A percentile compares a stretch with the other conserved stretches of the same genome.
These are phyloP conservation scores for Mucor circinelloides DNA, from an alignment of 371 early-diverging fungal species.

Conservation along the genomic window DNA sequence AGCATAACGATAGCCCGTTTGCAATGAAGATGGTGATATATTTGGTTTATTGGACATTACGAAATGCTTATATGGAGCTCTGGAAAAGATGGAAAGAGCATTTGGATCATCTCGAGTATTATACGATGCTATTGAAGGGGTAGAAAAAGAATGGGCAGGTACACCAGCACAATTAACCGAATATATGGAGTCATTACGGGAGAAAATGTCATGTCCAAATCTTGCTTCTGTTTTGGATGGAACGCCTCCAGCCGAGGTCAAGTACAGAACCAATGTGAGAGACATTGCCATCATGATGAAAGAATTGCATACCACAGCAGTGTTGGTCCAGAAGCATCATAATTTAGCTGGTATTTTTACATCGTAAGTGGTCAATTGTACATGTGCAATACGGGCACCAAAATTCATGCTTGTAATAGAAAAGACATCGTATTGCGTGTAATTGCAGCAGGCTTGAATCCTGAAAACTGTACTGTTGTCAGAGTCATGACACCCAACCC, in stretches of 20 bases:
- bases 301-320: constrained; percentile 85
- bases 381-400: neutral
- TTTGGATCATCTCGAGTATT: constrained; percentile 80
- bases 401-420: neutral
- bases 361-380: constrained; percentile 31
- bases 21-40: constrained; percentile 83
- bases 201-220: constrained; percentile 88
- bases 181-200: constrained; percentile 73
- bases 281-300: constrained; percentile 93
- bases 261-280: constrained; percentile 78
- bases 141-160: constrained; percentile 73
- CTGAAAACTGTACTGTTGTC: constrained; percentile 83
- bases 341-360: constrained; percentile 91
- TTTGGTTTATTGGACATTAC: constrained; percentile 94
- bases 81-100: constrained; percentile 90
- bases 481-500: constrained; percentile 97
- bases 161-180: constrained; percentile 53
- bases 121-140: constrained; percentile 86
- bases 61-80: constrained; percentile 89
- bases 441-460: constrained; percentile 89
- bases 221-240: constrained; percentile 79
- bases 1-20: constrained; percentile 42
- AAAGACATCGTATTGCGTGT: constrained; percentile 92
- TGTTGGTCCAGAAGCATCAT: constrained; percentile 79
- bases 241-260: constrained; percentile 74